These are phyloP conservation scores for Dioscorea alata DNA, from an alignment of 106 monocot genomes.

Conservation along the genomic window DNA sequence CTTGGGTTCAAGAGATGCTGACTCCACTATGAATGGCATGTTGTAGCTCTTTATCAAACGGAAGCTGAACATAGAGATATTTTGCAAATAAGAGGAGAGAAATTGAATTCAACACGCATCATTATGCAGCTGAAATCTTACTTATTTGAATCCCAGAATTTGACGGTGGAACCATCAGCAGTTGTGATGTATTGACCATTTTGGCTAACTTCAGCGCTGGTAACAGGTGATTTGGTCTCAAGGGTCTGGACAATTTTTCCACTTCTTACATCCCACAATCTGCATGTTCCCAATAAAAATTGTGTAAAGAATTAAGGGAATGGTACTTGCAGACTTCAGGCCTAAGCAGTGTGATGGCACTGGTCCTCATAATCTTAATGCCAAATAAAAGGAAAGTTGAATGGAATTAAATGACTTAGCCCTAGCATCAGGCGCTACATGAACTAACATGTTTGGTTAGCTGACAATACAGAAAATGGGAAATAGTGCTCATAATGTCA, in stretches of 20 bases:
- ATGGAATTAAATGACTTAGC: too few species aligned
- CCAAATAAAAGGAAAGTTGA: too few species aligned
- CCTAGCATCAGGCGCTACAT: too few species aligned
- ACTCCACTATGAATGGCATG: conserved; percentile 90
- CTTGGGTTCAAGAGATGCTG: conserved; percentile 89
- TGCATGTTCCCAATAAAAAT: conserved; percentile 13
- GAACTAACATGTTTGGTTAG: too few species aligned
- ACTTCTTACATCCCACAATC: conserved; percentile 93
- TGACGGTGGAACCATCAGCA: conserved; percentile 93
- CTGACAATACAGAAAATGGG: too few species aligned
- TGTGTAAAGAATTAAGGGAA: too few species aligned
- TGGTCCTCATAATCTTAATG: too few species aligned
- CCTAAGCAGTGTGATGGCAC: too few species aligned
- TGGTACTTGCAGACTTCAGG: too few species aligned
- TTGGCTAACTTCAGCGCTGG: conserved; percentile 92
- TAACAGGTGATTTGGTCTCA: conserved; percentile 89
- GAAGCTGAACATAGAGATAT: conserved; percentile 42
- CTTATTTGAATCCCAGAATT: conserved; percentile 99
- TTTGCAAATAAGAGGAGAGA: not conserved
- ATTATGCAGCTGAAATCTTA: conserved; percentile 16
- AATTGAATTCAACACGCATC: not conserved
- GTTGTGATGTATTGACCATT: conserved; percentile 96
- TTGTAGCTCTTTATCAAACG: conserved; percentile 82
- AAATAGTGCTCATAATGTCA: too few species aligned
- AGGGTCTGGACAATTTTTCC: conserved; percentile 75